phyloP scores from a whole-genome alignment of 192 early-diverging fungal genomes.

The Allomyces arbusculus region DNA sequence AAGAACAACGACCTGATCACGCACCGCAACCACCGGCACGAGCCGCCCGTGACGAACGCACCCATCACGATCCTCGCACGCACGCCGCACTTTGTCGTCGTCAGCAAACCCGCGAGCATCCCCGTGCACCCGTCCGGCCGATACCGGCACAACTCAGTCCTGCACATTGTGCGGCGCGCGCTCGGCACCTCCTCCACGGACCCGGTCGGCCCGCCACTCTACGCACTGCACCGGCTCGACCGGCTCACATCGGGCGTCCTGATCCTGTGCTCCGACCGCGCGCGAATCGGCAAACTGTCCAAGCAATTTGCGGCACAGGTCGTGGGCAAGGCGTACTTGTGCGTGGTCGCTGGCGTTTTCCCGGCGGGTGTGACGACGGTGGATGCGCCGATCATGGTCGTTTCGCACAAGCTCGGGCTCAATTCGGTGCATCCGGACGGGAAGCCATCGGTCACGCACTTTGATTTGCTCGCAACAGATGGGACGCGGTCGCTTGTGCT shows the following conservation, averaged over 20 bases:
- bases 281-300: constrained; percentile 40
- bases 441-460: constrained; percentile 62
- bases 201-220: constrained; percentile 4
- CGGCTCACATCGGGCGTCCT: constrained; percentile 81
- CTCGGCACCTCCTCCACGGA: constrained; percentile 10
- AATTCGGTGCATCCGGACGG: constrained; percentile 69
- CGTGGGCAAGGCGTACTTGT: constrained; percentile 75
- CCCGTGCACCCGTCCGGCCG: constrained; percentile 65
- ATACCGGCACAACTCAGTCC: constrained; percentile 71
- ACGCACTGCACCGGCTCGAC: constrained; percentile 77
- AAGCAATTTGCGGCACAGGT: constrained; percentile 35
- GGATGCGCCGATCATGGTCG: constrained; percentile 60
- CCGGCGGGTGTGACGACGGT: constrained; percentile 43
- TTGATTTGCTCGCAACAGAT: constrained; percentile 42
- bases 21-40: constrained; percentile 80
- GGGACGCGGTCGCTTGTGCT: constrained; percentile 49
- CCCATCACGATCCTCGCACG: constrained; percentile 40
- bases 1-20: constrained; percentile 58
- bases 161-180: constrained; percentile 38
- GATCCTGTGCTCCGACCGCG: constrained; percentile 44
- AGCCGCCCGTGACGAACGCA: constrained; percentile 62
- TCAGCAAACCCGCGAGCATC: constrained; percentile 76
- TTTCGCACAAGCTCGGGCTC: constrained; percentile 69
- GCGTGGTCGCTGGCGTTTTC: constrained; percentile 71
- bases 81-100: constrained; percentile 41